phyloP scores from a whole-genome alignment of 345 rosid species.

The Passiflora organensis region DNA sequence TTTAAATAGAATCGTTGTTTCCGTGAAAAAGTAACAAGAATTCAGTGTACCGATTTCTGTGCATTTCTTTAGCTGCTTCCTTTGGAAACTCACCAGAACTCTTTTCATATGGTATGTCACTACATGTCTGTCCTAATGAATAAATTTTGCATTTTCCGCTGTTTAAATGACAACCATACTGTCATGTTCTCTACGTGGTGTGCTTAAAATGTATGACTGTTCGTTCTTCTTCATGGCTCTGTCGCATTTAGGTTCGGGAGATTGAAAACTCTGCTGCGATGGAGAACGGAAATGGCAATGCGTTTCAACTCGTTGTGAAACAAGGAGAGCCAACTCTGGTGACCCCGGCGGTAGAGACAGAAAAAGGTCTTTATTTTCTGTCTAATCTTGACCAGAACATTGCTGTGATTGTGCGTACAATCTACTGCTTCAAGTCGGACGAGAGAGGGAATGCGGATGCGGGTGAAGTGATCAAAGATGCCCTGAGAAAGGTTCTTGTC shows the following conservation, averaged over 20 bases:
- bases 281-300: constrained; percentile 47
- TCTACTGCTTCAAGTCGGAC: constrained; percentile 72
- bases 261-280: constrained; percentile 31
- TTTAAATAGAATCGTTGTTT: no score
- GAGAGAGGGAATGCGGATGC: constrained; percentile 56
- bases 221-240: constrained; percentile 6
- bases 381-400: constrained; percentile 93
- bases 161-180: not conserved
- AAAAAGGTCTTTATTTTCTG: constrained; percentile 71
- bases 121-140: not conserved
- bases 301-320: constrained; percentile 42
- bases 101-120: not conserved
- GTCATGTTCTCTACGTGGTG: not conserved
- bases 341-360: constrained; percentile 61
- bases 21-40: not conserved
- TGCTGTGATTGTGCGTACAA: constrained; percentile 68
- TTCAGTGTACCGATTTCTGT: not conserved
- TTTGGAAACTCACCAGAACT: no score
- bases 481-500: constrained; percentile 70
- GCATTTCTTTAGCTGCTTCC: not conserved
- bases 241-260: constrained; percentile 39
- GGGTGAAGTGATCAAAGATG: constrained; percentile 56
- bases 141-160: constrained; percentile 5
- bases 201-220: not conserved
- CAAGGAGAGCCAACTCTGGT: constrained; percentile 54